Conservation (phyloP, 1,284 basidiomycete genomes). For the Ceratorhiza oryzae-sativae region DNA sequence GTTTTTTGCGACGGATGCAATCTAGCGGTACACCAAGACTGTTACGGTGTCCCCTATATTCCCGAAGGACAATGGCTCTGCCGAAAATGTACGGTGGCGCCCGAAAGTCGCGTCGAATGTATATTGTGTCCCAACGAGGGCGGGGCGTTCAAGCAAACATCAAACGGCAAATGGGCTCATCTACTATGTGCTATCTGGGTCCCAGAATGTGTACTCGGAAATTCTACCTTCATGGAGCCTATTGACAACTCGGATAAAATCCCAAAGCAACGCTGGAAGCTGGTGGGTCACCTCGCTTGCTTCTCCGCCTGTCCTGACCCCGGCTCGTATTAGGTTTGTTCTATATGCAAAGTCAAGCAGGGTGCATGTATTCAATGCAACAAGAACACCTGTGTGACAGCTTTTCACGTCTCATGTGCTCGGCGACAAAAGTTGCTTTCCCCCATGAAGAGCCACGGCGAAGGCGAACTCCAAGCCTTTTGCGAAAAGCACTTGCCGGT, state of each 20-base stretch:
- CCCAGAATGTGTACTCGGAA: constrained; percentile 92
- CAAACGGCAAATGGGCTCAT: constrained; percentile 93
- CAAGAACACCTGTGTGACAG: constrained; percentile 88
- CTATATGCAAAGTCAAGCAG: constrained; percentile 78
- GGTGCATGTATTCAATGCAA: constrained; percentile 99
- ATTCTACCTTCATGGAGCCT: constrained; percentile 98
- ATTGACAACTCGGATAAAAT: constrained; percentile 90
- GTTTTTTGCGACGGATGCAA: constrained; percentile 99
- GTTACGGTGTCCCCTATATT: constrained; percentile 99
- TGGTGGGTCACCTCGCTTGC: constrained; percentile 63
- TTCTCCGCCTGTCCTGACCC: neutral
- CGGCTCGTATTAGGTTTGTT: constrained; percentile 71
- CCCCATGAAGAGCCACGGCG: constrained; percentile 85
- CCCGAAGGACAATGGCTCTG: constrained; percentile 99
- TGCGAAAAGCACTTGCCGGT: constrained; percentile 92
- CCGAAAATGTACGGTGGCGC: constrained; percentile 97
- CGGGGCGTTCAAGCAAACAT: constrained; percentile 98
- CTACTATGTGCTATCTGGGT: constrained; percentile 98
- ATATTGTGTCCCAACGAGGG: constrained; percentile 95
- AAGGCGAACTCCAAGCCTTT: constrained; percentile 74
- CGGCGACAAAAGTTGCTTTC: constrained; percentile 81
- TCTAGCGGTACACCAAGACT: constrained; percentile 98
- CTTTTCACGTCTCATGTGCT: constrained; percentile 96
- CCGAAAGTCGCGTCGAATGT: constrained; percentile 92
- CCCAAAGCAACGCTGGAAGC: constrained; percentile 91